These are phyloP conservation scores for Shiraia bambusicola DNA, from an alignment of 2,329 filamentous ascomycete species.

Conservation along the genomic window DNA sequence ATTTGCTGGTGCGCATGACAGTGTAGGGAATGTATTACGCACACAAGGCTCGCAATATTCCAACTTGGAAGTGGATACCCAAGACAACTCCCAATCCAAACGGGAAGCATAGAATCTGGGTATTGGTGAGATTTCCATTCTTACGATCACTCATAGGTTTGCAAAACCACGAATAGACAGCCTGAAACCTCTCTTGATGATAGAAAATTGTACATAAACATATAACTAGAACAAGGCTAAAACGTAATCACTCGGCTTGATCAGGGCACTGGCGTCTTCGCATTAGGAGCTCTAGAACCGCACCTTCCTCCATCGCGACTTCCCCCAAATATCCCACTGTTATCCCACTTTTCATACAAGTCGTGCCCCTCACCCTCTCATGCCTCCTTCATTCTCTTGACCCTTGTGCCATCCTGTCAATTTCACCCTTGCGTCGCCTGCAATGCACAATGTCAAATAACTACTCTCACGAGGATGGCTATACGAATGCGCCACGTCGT, in stretches of 20 bases:
- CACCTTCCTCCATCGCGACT: slow-evolving; percentile 25
- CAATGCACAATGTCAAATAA: no score
- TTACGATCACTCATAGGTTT: no score
- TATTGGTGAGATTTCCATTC: not conserved
- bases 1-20: slow-evolving; percentile 11
- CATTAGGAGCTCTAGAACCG: slow-evolving; percentile 5
- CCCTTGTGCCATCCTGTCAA: no score
- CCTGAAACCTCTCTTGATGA: not conserved
- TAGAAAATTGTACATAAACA: not conserved
- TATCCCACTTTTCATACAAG: slow-evolving; percentile 5
- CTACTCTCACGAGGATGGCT: no score
- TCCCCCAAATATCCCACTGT: slow-evolving; percentile 9
- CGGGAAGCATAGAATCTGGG: no score
- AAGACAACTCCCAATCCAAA: no score
- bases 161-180: no score
- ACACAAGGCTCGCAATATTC: no score
- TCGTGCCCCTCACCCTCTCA: slow-evolving; percentile 1
- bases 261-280: not conserved
- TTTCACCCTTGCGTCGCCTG: no score
- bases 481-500: not conserved
- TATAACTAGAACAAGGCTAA: not conserved
- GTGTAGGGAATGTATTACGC: not conserved
- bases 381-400: no score
- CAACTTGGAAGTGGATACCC: no score
- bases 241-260: not conserved